A percentile compares a stretch with the other conserved stretches of the same genome.
Conservation (phyloP, 257 asterid genomes). For the Anisodus tanguticus region DNA sequence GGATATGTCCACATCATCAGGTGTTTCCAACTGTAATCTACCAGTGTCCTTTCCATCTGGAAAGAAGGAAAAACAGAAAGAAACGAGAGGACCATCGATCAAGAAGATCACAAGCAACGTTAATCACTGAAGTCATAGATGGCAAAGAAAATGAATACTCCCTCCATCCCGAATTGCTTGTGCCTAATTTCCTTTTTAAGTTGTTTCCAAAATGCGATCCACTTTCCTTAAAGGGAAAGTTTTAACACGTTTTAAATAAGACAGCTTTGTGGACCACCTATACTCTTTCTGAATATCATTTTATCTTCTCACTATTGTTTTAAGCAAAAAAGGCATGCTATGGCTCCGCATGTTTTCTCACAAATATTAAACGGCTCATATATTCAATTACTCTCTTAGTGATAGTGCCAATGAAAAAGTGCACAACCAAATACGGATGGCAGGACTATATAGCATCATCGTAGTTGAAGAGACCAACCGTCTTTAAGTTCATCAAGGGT, state of each 20-base stretch:
- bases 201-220: not conserved
- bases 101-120: conserved; percentile 29
- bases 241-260: not conserved
- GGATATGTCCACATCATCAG: conserved; percentile 85
- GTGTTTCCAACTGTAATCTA: conserved; percentile 71
- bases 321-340: not conserved
- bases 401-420: not conserved
- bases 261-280: not conserved
- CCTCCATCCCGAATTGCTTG: conserved; percentile 7
- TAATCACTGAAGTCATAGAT: conserved; percentile 27
- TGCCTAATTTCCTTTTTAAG: conserved; percentile 3
- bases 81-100: conserved; percentile 21
- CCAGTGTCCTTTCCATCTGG: conserved; percentile 61
- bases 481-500: conserved; percentile 56
- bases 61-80: conserved; percentile 29
- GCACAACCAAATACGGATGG: not conserved
- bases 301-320: not conserved
- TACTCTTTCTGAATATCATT: not conserved
- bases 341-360: conserved; percentile 3
- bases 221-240: not conserved
- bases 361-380: not conserved
- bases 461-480: conserved; percentile 38
- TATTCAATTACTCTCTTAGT: not conserved
- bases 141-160: conserved; percentile 31
- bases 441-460: conserved; percentile 28